A percentile compares a stretch with the other conserved stretches of the same genome.
Conservation (phyloP, 495 filamentous ascomycete genomes). For the Penicillium fimorum region DNA sequence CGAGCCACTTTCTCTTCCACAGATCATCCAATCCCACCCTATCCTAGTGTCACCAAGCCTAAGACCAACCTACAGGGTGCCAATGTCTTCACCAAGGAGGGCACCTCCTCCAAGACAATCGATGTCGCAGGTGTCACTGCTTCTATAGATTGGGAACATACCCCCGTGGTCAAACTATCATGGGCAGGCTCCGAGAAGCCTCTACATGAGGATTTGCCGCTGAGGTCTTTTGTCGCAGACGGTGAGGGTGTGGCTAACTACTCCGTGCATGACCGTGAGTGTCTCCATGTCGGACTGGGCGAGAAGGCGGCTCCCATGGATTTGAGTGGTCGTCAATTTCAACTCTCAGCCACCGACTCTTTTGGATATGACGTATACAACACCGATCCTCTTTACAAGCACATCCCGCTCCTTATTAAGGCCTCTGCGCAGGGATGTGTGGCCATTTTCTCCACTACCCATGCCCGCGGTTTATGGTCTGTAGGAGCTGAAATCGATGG, state of each 20-base stretch:
- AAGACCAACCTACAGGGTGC: slow-evolving; percentile 31
- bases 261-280: slow-evolving; percentile 53
- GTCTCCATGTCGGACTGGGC: slow-evolving; percentile 64
- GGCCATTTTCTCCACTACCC: slow-evolving; percentile 64
- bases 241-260: slow-evolving; percentile 59
- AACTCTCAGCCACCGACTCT: slow-evolving; percentile 63
- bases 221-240: slow-evolving; percentile 62
- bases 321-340: slow-evolving; percentile 62
- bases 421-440: slow-evolving; percentile 58
- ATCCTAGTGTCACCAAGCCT: slow-evolving; percentile 55
- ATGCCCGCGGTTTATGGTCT: slow-evolving; percentile 59
- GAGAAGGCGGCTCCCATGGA: slow-evolving; percentile 72
- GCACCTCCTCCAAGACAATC: slow-evolving; percentile 39
- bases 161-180: slow-evolving; percentile 56
- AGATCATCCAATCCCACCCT: slow-evolving; percentile 56
- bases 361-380: slow-evolving; percentile 70
- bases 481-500: slow-evolving; percentile 71
- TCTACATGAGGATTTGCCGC: slow-evolving; percentile 57
- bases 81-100: slow-evolving; percentile 27
- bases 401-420: slow-evolving; percentile 67
- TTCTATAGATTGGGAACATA: slow-evolving; percentile 52
- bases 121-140: slow-evolving; percentile 50
- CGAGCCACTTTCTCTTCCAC: slow-evolving; percentile 61
- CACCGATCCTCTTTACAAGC: slow-evolving; percentile 71
- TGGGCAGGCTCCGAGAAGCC: slow-evolving; percentile 48